A percentile compares a stretch with the other conserved stretches of the same genome.
Conservation (phyloP, 73 alveolate genomes). For the Diophrys sp. region DNA sequence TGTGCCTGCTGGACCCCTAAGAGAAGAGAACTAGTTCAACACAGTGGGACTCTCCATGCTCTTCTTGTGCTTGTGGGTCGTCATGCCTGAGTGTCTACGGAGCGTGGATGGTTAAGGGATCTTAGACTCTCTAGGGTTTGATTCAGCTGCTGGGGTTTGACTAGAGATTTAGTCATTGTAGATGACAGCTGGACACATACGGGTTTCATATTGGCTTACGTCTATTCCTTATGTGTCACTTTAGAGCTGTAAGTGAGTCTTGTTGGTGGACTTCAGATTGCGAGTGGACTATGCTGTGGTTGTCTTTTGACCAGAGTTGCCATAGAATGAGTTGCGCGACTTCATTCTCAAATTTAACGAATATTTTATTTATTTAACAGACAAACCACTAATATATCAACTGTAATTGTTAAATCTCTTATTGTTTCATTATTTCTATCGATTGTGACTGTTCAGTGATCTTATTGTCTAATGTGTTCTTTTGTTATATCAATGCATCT, state of each 20-base stretch:
- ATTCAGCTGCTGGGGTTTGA: neutral
- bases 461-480: too few relatives aligned
- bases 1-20: neutral
- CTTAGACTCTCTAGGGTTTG: neutral
- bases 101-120: neutral
- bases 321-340: neutral
- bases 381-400: too few relatives aligned
- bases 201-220: neutral
- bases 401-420: too few relatives aligned
- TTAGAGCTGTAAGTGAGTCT: too few relatives aligned
- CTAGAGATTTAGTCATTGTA: neutral
- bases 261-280: too few relatives aligned
- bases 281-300: too few relatives aligned
- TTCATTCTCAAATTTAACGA: constrained; percentile 1
- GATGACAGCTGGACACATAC: neutral
- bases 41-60: neutral
- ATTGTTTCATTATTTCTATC: too few relatives aligned
- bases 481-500: too few relatives aligned
- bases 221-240: too few relatives aligned
- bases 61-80: neutral
- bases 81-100: neutral
- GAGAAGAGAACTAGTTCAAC: neutral
- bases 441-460: too few relatives aligned
- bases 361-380: too few relatives aligned
- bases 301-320: too few relatives aligned